phyloP scores from a whole-genome alignment of 257 asterid species.

The Pogostemon cablin region DNA sequence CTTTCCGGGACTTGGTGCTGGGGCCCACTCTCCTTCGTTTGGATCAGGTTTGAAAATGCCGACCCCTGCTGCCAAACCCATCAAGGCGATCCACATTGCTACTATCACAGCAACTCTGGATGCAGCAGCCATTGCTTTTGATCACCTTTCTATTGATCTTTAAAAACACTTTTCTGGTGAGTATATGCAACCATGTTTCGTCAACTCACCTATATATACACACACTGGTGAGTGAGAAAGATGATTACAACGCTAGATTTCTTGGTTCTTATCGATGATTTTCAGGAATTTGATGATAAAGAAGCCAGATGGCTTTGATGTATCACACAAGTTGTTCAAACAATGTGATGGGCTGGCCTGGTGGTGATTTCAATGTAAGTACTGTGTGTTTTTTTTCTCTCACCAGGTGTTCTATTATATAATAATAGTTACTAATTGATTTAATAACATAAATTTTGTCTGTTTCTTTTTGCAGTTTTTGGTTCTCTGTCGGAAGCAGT shows the following conservation, averaged over 20 bases:
- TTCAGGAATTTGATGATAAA: background rate
- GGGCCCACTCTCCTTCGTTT: no score
- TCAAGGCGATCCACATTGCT: background rate
- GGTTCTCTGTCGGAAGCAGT: background rate
- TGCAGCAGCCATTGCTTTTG: background rate
- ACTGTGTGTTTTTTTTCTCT: background rate
- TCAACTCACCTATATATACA: background rate
- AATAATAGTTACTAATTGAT: background rate
- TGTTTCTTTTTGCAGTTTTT: constrained; percentile 3
- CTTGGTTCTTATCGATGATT: constrained; percentile 9
- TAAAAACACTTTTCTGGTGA: background rate
- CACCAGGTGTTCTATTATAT: background rate
- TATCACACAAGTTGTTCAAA: background rate
- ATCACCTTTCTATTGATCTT: background rate
- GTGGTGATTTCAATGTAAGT: constrained; percentile 8
- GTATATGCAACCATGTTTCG: background rate
- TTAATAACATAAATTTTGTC: background rate
- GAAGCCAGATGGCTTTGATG: constrained; percentile 25
- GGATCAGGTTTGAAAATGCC: no score
- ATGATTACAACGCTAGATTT: background rate
- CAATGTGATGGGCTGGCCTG: constrained; percentile 17
- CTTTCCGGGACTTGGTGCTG: no score
- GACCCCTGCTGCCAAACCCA: no score
- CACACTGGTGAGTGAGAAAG: background rate
- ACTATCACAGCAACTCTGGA: background rate